These are phyloP conservation scores for Pichia sp. DNA, from an alignment of 1,139 yeast species.

Conservation along the genomic window DNA sequence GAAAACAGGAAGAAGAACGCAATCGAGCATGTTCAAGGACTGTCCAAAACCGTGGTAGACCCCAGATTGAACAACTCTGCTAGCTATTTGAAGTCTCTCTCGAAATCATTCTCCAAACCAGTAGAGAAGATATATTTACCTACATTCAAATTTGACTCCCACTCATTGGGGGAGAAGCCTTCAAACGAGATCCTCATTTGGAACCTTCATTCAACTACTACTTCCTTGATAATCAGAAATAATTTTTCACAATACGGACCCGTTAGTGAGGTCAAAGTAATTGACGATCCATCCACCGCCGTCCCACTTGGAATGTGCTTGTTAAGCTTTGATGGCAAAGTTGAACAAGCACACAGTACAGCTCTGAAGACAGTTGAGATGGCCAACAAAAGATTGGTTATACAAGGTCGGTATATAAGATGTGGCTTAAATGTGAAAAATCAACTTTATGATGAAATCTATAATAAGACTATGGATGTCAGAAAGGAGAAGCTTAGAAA, in stretches of 20 bases:
- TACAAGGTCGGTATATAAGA: constrained; percentile 26
- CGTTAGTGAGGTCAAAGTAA: constrained; percentile 50
- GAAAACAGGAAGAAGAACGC: constrained; percentile 5
- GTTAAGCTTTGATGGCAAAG: constrained; percentile 57
- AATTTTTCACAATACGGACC: constrained; percentile 65
- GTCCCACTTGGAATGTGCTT: constrained; percentile 75
- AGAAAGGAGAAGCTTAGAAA: constrained; percentile 18
- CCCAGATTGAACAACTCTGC: constrained; percentile 33
- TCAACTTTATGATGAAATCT: constrained; percentile 24
- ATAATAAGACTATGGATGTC: constrained; percentile 23
- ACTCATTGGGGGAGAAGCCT: constrained; percentile 76
- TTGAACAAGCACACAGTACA: constrained; percentile 48
- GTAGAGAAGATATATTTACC: constrained; percentile 45
- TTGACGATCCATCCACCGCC: constrained; percentile 72
- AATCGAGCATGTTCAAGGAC: constrained; percentile 22
- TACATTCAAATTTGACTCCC: constrained; percentile 55
- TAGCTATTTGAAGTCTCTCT: constrained; percentile 17
- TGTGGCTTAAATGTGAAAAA: constrained; percentile 28
- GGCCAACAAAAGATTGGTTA: constrained; percentile 23
- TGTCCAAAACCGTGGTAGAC: constrained; percentile 30
- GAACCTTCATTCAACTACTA: constrained; percentile 50
- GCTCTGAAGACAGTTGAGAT: constrained; percentile 42
- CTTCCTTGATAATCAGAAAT: constrained; percentile 43
- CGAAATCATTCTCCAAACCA: constrained; percentile 22
- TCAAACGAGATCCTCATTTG: constrained; percentile 65